Evolutionary conservation across 202 grass and related monocot genomes (phyloP).

Genomic region (Miscanthus sacchariflorus): DNA sequence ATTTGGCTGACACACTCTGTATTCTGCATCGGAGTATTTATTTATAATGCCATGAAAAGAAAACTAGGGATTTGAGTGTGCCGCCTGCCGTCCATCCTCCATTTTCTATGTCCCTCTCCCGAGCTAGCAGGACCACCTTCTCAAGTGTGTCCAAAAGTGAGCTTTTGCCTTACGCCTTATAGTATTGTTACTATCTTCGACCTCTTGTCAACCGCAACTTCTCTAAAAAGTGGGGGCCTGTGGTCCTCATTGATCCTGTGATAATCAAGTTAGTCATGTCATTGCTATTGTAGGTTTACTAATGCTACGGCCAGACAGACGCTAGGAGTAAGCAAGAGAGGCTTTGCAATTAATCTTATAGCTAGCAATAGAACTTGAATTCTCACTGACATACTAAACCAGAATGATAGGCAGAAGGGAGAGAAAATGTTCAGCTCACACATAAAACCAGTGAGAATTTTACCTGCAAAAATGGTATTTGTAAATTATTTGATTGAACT

Average conservation of each 20-base stretch:
- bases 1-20: not conserved
- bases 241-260: slow-evolving; percentile 16
- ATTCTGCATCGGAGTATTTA: not conserved
- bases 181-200: slow-evolving; percentile 25
- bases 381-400: not conserved
- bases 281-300: slow-evolving; percentile 22
- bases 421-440: not conserved
- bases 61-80: slow-evolving; percentile 21
- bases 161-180: slow-evolving; percentile 41
- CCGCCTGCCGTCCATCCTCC: not conserved
- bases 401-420: not conserved
- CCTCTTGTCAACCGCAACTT: slow-evolving; percentile 25
- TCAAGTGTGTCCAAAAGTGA: slow-evolving; percentile 52
- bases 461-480: not conserved
- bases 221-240: slow-evolving; percentile 27
- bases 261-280: slow-evolving; percentile 30
- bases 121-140: slow-evolving; percentile 30
- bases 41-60: not conserved
- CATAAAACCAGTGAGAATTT: not conserved
- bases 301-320: not conserved
- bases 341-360: not conserved
- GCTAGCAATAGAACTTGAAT: not conserved
- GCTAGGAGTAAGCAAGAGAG: slow-evolving; percentile 2
- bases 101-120: not conserved
- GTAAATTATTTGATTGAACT: not conserved